Percentiles rank a stretch among this genome's conserved stretches.
Evolutionary conservation across 495 filamentous ascomycete species (phyloP).

Genomic region (Lasiosphaeria miniovina): DNA sequence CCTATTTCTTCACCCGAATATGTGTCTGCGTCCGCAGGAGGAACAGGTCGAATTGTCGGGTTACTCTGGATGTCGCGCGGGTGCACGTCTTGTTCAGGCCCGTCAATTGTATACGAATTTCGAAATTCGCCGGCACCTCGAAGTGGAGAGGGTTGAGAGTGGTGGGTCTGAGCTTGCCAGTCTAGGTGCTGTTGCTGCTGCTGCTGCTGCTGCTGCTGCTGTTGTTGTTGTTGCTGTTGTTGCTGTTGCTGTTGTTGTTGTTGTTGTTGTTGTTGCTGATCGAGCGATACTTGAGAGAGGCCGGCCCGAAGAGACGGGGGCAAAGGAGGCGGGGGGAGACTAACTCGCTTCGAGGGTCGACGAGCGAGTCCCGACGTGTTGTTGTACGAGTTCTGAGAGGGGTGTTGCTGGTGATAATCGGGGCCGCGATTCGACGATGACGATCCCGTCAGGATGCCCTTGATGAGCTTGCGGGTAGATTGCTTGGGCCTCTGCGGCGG

Average conservation of each 20-base stretch:
- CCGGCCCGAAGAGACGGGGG: slow-evolving; percentile 42
- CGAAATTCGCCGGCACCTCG: slow-evolving; percentile 43
- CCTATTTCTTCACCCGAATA: slow-evolving; percentile 41
- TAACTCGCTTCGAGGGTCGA: slow-evolving; percentile 48
- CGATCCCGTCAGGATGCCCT: slow-evolving; percentile 42
- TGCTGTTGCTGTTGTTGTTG: not conserved
- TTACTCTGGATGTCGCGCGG: slow-evolving; percentile 34
- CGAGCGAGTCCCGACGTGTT: slow-evolving; percentile 40
- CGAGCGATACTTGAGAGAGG: slow-evolving; percentile 38
- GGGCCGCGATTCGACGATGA: slow-evolving; percentile 31
- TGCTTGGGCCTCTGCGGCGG: slow-evolving; percentile 38
- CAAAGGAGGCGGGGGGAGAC: slow-evolving; percentile 31
- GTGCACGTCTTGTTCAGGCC: slow-evolving; percentile 38
- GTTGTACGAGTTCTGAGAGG: slow-evolving; percentile 34
- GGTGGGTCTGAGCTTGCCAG: slow-evolving; percentile 32
- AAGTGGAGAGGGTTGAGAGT: slow-evolving; percentile 41
- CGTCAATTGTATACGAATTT: slow-evolving; percentile 32
- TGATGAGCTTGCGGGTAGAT: slow-evolving; percentile 46
- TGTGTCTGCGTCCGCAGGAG: slow-evolving; percentile 33
- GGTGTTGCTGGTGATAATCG: slow-evolving; percentile 32
- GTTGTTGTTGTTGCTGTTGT: too few relatives aligned
- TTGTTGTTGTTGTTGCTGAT: slow-evolving; percentile 14
- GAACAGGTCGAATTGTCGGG: slow-evolving; percentile 42
- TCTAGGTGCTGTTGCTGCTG: slow-evolving; percentile 23
- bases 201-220: not conserved